phyloP scores from a whole-genome alignment of 306 rosid species.

The Vigna mungo region DNA sequence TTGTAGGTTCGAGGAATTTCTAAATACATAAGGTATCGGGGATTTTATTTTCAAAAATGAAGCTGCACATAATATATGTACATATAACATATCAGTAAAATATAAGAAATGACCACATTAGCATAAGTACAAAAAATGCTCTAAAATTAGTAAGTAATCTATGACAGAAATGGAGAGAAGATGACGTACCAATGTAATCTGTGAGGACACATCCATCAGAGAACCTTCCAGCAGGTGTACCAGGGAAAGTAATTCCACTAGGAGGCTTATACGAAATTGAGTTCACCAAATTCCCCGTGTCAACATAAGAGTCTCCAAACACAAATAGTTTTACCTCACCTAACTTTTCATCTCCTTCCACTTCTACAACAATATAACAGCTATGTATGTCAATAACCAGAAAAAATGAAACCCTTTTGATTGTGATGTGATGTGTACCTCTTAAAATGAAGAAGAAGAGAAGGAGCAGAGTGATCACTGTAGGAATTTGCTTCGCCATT shows the following conservation, averaged over 20 bases:
- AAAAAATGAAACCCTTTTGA: background rate
- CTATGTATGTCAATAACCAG: background rate
- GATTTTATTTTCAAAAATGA: slow-evolving; percentile 40
- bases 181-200: slow-evolving; percentile 58
- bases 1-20: slow-evolving; percentile 15
- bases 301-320: slow-evolving; percentile 65
- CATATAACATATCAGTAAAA: background rate
- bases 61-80: slow-evolving; percentile 35
- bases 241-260: slow-evolving; percentile 59
- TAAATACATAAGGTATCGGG: slow-evolving; percentile 34
- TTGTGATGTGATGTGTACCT: background rate
- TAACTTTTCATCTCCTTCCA: slow-evolving; percentile 33
- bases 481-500: background rate
- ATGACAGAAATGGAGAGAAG: background rate
- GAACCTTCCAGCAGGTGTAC: slow-evolving; percentile 66
- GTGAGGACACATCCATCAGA: slow-evolving; percentile 66
- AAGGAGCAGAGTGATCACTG: background rate
- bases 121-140: background rate
- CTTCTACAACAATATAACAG: slow-evolving; percentile 28
- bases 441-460: background rate
- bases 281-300: slow-evolving; percentile 54
- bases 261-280: slow-evolving; percentile 51
- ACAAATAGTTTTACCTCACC: slow-evolving; percentile 53
- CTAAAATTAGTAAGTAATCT: too few relatives aligned
- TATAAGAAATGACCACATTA: background rate